Conservation (phyloP, 148 eudicot species). For the Bassia scoparia region DNA sequence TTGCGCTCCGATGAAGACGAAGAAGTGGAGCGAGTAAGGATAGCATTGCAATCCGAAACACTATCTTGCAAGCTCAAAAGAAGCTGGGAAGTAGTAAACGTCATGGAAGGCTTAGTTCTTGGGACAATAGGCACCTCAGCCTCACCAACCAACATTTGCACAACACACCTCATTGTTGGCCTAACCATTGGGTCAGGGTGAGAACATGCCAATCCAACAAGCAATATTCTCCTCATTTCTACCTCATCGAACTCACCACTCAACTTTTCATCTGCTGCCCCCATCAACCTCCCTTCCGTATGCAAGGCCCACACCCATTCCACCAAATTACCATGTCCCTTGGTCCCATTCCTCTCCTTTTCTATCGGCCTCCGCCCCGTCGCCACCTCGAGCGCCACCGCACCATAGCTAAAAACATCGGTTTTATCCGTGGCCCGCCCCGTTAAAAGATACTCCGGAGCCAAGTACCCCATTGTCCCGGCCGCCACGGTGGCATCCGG, state of each 20-base stretch:
- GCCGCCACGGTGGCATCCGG: slow-evolving; percentile 74
- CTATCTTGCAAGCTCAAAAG: slow-evolving; percentile 69
- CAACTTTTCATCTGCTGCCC: slow-evolving; percentile 47
- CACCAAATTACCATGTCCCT: slow-evolving; percentile 49
- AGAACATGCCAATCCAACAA: slow-evolving; percentile 69
- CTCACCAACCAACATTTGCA: slow-evolving; percentile 73
- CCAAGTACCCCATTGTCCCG: slow-evolving; percentile 86
- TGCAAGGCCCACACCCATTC: slow-evolving; percentile 83
- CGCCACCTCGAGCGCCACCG: slow-evolving; percentile 74
- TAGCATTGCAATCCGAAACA: slow-evolving; percentile 70
- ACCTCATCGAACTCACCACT: slow-evolving; percentile 49
- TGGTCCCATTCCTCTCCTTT: slow-evolving; percentile 27
- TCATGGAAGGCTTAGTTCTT: slow-evolving; percentile 51
- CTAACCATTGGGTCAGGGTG: slow-evolving; percentile 61
- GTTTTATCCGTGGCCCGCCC: slow-evolving; percentile 70
- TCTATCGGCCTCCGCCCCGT: slow-evolving; percentile 76
- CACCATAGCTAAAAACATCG: slow-evolving; percentile 70
- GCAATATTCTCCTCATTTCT: slow-evolving; percentile 60
- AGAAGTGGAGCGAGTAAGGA: slow-evolving; percentile 55
- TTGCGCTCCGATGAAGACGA: slow-evolving; percentile 53
- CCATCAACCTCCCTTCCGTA: slow-evolving; percentile 48
- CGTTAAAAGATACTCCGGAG: slow-evolving; percentile 67
- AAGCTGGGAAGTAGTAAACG: slow-evolving; percentile 61
- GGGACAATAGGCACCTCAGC: slow-evolving; percentile 67
- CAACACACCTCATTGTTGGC: slow-evolving; percentile 61